Conservation (phyloP, 208 protist genomes). For the Wallacemonas rigidus region DNA sequence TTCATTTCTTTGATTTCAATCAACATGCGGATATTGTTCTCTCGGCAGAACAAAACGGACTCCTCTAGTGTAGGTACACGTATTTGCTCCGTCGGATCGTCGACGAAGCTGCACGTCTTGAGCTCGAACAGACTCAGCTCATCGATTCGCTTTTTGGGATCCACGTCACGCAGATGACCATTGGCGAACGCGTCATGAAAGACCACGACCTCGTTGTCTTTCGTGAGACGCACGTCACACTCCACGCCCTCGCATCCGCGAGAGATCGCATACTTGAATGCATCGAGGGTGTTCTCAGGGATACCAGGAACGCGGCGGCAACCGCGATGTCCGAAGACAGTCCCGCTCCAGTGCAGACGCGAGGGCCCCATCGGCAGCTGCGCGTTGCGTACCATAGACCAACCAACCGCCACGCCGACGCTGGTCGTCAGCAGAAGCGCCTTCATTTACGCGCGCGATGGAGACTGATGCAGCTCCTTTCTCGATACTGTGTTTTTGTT, state of each 20-base stretch:
- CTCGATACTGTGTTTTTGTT: constrained; percentile 11
- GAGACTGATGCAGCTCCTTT: neutral
- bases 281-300: constrained; percentile 88
- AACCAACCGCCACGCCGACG: constrained; percentile 50
- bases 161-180: constrained; percentile 43
- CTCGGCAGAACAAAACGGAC: constrained; percentile 74
- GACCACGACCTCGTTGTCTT: constrained; percentile 82
- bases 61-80: constrained; percentile 88
- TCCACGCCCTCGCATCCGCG: constrained; percentile 76
- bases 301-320: constrained; percentile 68
- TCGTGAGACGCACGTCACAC: constrained; percentile 85
- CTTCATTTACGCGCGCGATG: neutral
- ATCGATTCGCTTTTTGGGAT: constrained; percentile 55
- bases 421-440: constrained; percentile 18
- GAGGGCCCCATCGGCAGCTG: constrained; percentile 77
- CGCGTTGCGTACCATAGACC: constrained; percentile 68
- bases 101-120: constrained; percentile 52
- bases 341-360: constrained; percentile 70
- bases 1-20: constrained; percentile 89
- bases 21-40: constrained; percentile 76
- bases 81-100: constrained; percentile 69
- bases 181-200: constrained; percentile 78
- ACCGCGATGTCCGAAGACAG: constrained; percentile 90
- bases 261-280: constrained; percentile 82
- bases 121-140: constrained; percentile 79